Base-by-base conservation (phyloP, 495 filamentous ascomycete species). In the Pseudotulostoma volvatum region DNA sequence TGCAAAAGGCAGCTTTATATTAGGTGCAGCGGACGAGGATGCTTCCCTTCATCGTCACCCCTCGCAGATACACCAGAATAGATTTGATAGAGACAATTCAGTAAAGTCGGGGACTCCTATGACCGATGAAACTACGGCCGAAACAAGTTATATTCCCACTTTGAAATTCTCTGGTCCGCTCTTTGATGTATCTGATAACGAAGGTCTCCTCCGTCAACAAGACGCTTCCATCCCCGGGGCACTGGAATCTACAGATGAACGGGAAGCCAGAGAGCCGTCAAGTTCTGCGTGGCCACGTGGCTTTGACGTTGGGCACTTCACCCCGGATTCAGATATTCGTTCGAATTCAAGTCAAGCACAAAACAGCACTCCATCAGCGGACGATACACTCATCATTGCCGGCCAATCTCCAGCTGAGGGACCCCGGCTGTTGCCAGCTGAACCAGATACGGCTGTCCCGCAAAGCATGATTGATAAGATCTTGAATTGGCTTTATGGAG, bases 401-500 rank as follows among this genome's bases (percentile, higher is more conserved):
- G 23, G 23, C 5, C 23, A 28, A 28, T 28, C 23, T 11, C 11
- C 23, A 5, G 23, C 5, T 28, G 23, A 28, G 5, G 11, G 23
- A 5, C 5, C 11, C 23, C 23, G 23, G 5, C 23, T 5, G 11
- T 5, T 11, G 11, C 23, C 11, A 5, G 23, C 11, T 28, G 23
- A 28, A 11, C 5, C 23, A 5, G 23, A 5, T 28, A 11, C 23
- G 13, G 7, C 35, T n/a, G 17, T n/a, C 18, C 34, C 20, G 7
- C 34, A 47, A 20, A 40, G 36, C 2, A 17, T 55, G 9, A 14
- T 31, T 2, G 45, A 53, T 17, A 41, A 44, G 28, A 32, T 59
- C 16, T 37, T 62, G 8, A 62, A 79, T 42, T 81, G 73, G 68
- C 63, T 82, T 31, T 84, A 76, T 74, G 76, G 70, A 9, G 76